Conservation (phyloP, 75 land plant species). For the Sequoia sempervirens region DNA sequence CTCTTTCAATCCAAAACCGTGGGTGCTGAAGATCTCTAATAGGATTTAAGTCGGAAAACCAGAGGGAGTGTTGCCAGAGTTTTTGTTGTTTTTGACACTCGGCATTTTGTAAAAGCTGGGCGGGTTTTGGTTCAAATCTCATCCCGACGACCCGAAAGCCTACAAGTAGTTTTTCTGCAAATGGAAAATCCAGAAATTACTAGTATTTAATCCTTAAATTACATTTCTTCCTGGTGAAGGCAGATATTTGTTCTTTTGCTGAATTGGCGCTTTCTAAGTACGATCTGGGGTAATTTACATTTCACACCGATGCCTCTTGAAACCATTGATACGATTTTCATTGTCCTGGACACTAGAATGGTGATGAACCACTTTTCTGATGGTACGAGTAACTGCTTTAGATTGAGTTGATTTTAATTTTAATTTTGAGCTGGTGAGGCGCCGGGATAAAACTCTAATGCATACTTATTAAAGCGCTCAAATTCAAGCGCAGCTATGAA, state of each 20-base stretch:
- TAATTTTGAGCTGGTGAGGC: not conserved
- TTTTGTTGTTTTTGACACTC: not conserved
- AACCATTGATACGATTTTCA: not conserved
- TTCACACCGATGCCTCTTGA: not conserved
- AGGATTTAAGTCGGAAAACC: not conserved
- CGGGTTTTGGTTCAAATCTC: not conserved
- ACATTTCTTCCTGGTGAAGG: not conserved
- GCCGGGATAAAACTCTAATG: not conserved
- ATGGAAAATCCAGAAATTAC: not conserved
- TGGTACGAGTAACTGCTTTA: not conserved
- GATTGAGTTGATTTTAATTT: not conserved
- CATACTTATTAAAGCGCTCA: not conserved
- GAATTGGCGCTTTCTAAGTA: not conserved
- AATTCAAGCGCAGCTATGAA: not conserved
- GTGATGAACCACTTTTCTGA: not conserved
- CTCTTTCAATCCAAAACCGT: not conserved
- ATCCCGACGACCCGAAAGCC: not conserved
- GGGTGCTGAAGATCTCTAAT: not conserved
- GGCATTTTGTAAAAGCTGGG: not conserved
- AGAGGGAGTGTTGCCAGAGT: not conserved
- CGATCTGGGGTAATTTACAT: not conserved
- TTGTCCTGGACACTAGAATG: not conserved
- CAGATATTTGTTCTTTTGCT: not conserved
- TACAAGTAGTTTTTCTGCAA: not conserved
- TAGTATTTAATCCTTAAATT: not conserved